phyloP scores from a whole-genome alignment of 257 asterid genomes.

The Scutellaria minor region DNA sequence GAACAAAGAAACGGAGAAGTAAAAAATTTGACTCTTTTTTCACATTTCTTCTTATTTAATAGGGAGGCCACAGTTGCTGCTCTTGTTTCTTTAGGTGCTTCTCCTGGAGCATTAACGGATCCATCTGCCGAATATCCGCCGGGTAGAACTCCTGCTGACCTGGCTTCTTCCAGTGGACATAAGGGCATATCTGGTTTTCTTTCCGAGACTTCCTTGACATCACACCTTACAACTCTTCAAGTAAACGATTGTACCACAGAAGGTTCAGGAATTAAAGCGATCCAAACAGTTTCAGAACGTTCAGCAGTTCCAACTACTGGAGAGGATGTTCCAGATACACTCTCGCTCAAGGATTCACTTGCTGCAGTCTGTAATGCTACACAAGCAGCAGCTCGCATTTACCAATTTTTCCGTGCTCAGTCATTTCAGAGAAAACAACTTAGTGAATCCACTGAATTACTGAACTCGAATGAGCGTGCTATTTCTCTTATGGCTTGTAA shows the following conservation, averaged over 20 bases:
- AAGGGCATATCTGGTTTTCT: slow-evolving; percentile 97
- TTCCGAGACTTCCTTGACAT: slow-evolving; percentile 77
- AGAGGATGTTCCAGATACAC: slow-evolving; percentile 71
- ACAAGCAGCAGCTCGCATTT: slow-evolving; percentile 94
- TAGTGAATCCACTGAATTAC: slow-evolving; percentile 47
- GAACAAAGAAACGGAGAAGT: not conserved
- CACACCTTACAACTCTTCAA: slow-evolving; percentile 66
- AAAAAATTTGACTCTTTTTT: not conserved
- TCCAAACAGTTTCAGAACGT: slow-evolving; percentile 73
- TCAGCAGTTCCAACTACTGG: slow-evolving; percentile 70
- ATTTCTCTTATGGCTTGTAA: slow-evolving; percentile 63
- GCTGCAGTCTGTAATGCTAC: slow-evolving; percentile 95
- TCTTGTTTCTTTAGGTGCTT: slow-evolving; percentile 85
- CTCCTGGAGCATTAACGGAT: slow-evolving; percentile 82
- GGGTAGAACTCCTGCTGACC: slow-evolving; percentile 86
- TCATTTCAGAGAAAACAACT: slow-evolving; percentile 87
- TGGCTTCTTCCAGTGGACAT: slow-evolving; percentile 87
- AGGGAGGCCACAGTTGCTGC: slow-evolving; percentile 93
- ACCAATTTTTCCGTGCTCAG: slow-evolving; percentile 80
- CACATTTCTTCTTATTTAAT: slow-evolving; percentile 38
- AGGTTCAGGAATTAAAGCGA: slow-evolving; percentile 47
- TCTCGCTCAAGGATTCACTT: slow-evolving; percentile 83
- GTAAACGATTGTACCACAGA: slow-evolving; percentile 61
- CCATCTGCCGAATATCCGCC: slow-evolving; percentile 75
- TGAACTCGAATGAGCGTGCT: slow-evolving; percentile 57